Conservation (phyloP, 441 rosid genomes). For the Gossypium laxum region DNA sequence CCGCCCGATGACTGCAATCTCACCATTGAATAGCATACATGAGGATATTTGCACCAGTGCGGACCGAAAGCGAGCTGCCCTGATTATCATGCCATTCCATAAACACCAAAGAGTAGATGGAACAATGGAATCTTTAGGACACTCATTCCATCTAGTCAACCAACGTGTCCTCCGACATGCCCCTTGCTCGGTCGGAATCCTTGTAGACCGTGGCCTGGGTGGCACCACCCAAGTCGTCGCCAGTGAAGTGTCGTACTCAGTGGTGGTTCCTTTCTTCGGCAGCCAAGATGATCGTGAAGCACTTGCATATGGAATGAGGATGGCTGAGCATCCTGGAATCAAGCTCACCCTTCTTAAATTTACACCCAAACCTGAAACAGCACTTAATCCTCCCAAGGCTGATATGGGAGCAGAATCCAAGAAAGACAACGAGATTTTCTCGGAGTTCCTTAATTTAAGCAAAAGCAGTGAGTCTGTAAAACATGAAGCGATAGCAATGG, state of each 20-base stretch:
- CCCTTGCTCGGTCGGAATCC: conserved; percentile 52
- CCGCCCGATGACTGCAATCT: conserved; percentile 55
- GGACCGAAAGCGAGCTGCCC: conserved; percentile 36
- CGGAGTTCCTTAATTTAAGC: conserved; percentile 17
- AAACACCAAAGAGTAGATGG: conserved; percentile 47
- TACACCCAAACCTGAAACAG: conserved; percentile 19
- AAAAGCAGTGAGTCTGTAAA: conserved; percentile 25
- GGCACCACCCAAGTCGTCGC: conserved; percentile 47
- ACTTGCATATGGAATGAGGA: conserved; percentile 35
- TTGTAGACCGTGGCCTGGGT: conserved; percentile 54
- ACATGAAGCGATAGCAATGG: conserved; percentile 27
- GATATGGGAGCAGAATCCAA: background rate
- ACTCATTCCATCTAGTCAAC: conserved; percentile 33
- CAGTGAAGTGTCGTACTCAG: conserved; percentile 38
- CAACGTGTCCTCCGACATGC: conserved; percentile 29
- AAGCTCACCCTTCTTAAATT: conserved; percentile 32
- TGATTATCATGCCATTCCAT: conserved; percentile 46
- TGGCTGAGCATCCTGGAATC: conserved; percentile 62
- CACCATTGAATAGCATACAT: conserved; percentile 37
- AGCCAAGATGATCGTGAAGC: conserved; percentile 47
- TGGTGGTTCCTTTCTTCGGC: conserved; percentile 41
- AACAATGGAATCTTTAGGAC: conserved; percentile 43
- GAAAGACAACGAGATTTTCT: conserved; percentile 14
- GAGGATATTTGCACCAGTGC: conserved; percentile 48
- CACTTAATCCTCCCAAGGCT: background rate